Conservation (phyloP, 495 filamentous ascomycete genomes). For the Chaetomium fimeti region DNA sequence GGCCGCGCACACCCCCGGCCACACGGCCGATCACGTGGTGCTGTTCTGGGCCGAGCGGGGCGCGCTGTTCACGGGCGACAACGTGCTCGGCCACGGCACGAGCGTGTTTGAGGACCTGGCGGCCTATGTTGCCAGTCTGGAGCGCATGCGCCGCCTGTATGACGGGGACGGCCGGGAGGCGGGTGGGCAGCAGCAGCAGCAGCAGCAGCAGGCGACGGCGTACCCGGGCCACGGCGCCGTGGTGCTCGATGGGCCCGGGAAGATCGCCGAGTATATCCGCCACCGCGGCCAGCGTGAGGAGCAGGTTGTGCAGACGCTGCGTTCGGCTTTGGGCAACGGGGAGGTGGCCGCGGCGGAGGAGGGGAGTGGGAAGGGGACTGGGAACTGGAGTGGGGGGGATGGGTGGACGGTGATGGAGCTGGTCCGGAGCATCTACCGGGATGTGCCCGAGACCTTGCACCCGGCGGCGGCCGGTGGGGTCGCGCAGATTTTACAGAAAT, state of each 20-base stretch:
- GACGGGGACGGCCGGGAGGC: neutral
- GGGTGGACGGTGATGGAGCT: conserved; percentile 73
- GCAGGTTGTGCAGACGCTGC: conserved; percentile 72
- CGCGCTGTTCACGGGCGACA: conserved; percentile 92
- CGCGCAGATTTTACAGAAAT: conserved; percentile 65
- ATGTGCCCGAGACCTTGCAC: conserved; percentile 73
- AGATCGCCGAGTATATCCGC: conserved; percentile 74
- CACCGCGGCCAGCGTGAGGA: conserved; percentile 78
- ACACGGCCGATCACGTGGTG: conserved; percentile 82
- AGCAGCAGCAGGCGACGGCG: conserved; percentile 53
- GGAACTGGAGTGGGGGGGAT: conserved; percentile 49
- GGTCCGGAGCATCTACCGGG: conserved; percentile 79
- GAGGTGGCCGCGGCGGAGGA: neutral
- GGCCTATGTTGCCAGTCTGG: conserved; percentile 69
- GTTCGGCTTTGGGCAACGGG: conserved; percentile 2
- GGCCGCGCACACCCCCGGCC: conserved; percentile 78
- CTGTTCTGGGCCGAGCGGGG: conserved; percentile 72
- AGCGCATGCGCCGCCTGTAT: conserved; percentile 65
- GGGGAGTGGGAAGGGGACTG: conserved; percentile 21
- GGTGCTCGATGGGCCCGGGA: conserved; percentile 61
- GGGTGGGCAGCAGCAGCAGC: neutral
- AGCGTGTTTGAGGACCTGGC: conserved; percentile 84
- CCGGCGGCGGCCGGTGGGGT: conserved; percentile 68
- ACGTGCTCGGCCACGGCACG: conserved; percentile 91
- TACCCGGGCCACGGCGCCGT: conserved; percentile 89